Base-by-base conservation (phyloP, 345 rosid species). In the Pistacia integerrima region DNA sequence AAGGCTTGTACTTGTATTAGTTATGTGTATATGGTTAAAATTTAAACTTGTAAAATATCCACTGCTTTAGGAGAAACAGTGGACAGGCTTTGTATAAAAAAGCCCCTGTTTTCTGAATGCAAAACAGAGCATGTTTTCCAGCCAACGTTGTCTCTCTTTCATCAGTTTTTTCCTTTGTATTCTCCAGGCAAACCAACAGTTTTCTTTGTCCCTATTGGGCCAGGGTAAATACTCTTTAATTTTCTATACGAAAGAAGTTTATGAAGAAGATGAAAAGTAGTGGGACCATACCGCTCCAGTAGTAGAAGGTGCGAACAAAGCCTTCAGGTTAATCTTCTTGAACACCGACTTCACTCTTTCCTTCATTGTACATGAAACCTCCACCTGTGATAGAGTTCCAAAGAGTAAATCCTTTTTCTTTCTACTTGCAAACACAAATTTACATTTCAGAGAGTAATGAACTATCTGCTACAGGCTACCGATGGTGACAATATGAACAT, bases 221-320 rank as follows among this genome's bases (percentile, higher is more conserved):
- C n/a, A 22, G 22, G 41, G 7, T 25, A 68, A 22, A 30, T 22
- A 4, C 62, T 58, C 62, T 22, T 3, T 8, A 16, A 41, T 44
- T 51, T 68, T 8, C 36, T 10, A 9, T 41, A 36, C 4, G 6
- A 4, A 18, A 0, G 11, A 20, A 28, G 12, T 0, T 18, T 28
- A 67, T 3, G 28, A 51, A 56, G 48, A 72, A 75, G 38, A 36
- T 20, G 28, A n/a, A 46, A 38, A 33, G 35, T 8, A 75, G 0
- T 4, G 25, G 11, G 11, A 22, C 18, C 84, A 55, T 81, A 92
- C 97, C 81, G 88, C 84, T 78, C 80, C 93, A 61, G 75, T 71
- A 20, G 93, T 88, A 13, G 92, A 84, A 75, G 97, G 93, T 51
- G 87, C 88, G 71, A 92, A 82, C 59, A 92, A 52, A 33, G 82